Evolutionary conservation across 768 basidiomycete genomes (phyloP).

Genomic region (Boletus pseudo-olivaceus): DNA sequence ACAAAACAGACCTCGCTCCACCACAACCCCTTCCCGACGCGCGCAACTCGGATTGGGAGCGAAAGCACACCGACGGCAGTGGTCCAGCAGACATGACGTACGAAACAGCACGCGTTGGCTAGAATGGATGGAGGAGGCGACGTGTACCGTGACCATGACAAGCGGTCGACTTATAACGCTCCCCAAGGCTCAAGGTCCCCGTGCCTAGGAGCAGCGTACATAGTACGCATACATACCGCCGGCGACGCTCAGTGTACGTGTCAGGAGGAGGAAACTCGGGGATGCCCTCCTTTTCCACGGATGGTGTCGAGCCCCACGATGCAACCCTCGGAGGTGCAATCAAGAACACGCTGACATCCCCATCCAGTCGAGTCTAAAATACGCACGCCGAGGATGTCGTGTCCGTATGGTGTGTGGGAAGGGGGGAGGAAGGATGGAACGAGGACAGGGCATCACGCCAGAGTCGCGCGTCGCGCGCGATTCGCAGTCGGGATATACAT

Average conservation of each 20-base stretch:
- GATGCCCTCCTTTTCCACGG: slow-evolving; percentile 1
- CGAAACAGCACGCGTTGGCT: neutral
- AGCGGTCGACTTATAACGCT: slow-evolving; percentile 4
- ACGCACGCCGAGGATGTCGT: neutral
- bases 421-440: too few relatives aligned
- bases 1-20: slow-evolving; percentile 4
- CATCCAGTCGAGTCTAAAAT: neutral
- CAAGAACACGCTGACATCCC: neutral
- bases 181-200: neutral
- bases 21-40: neutral
- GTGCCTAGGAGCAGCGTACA: neutral
- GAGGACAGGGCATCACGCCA: too few relatives aligned
- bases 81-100: slow-evolving; percentile 6
- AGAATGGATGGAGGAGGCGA: neutral
- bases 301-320: neutral
- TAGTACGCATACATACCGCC: slow-evolving; percentile 5
- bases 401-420: neutral
- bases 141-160: neutral
- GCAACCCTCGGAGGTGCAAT: neutral
- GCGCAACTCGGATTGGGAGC: neutral
- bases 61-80: neutral
- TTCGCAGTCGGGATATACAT: neutral
- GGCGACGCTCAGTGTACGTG: slow-evolving; percentile 3
- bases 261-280: slow-evolving; percentile 10
- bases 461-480: slow-evolving; percentile 16